Percentiles rank a stretch among this genome's conserved stretches.
These are phyloP conservation scores for Naganishia sp. DNA, from an alignment of 1,284 basidiomycete genomes.

Conservation along the genomic window DNA sequence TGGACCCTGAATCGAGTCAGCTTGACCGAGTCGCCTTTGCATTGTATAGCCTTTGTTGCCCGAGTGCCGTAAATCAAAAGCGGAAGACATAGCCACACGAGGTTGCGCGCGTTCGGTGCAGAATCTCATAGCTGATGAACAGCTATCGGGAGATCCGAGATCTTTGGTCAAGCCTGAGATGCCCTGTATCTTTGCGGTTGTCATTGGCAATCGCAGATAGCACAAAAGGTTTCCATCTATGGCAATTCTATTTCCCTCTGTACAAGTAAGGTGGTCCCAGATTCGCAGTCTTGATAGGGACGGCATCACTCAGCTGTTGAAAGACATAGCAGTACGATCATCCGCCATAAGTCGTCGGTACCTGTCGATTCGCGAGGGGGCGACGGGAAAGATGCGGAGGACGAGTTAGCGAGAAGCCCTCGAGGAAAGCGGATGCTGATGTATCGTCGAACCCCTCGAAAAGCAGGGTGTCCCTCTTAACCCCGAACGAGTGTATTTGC, in stretches of 20 bases:
- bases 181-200: too few relatives aligned
- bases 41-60: too few relatives aligned
- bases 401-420: not conserved
- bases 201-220: too few relatives aligned
- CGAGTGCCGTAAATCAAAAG: too few relatives aligned
- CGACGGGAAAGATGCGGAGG: not conserved
- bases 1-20: too few relatives aligned
- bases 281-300: not conserved
- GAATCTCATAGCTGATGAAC: too few relatives aligned
- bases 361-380: not conserved
- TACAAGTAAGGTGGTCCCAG: not conserved
- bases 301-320: conserved; percentile 25
- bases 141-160: too few relatives aligned
- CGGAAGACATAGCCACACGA: too few relatives aligned
- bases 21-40: too few relatives aligned
- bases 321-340: conserved; percentile 44
- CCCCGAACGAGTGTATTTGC: not conserved
- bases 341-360: conserved; percentile 43
- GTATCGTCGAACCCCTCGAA: not conserved
- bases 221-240: not conserved
- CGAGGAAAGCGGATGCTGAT: not conserved
- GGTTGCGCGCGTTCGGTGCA: too few relatives aligned
- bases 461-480: too few relatives aligned
- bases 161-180: too few relatives aligned
- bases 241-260: not conserved